A percentile compares a stretch with the other conserved stretches of the same genome.
Conservation (phyloP, 192 early-diverging fungal genomes). For the Coemansia sp. region DNA sequence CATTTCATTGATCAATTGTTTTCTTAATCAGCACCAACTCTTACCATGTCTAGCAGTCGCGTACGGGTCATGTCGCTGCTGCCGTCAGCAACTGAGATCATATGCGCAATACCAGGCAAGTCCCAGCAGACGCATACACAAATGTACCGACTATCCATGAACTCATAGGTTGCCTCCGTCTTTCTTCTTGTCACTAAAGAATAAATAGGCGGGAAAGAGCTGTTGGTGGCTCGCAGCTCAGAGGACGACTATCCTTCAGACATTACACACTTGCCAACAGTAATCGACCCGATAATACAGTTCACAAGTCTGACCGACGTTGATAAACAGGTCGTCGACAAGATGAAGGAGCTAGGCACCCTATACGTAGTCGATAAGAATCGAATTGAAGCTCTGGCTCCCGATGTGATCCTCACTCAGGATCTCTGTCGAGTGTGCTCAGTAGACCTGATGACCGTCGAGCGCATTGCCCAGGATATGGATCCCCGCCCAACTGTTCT, state of each 20-base stretch:
- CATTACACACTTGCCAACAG: slow-evolving; percentile 10
- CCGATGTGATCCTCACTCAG: slow-evolving; percentile 60
- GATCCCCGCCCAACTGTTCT: slow-evolving; percentile 52
- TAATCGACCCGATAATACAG: slow-evolving; percentile 17
- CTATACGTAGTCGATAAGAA: slow-evolving; percentile 57
- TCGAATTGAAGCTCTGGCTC: slow-evolving; percentile 39
- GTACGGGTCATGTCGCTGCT: slow-evolving; percentile 18
- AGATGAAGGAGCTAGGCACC: slow-evolving; percentile 43
- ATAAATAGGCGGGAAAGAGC: slow-evolving; percentile 11
- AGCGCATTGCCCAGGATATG: slow-evolving; percentile 56
- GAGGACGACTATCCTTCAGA: slow-evolving; percentile 19
- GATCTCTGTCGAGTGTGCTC: slow-evolving; percentile 60
- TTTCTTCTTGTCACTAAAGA: not conserved
- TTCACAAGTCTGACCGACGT: slow-evolving; percentile 32
- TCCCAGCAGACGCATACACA: not conserved
- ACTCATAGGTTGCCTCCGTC: not conserved
- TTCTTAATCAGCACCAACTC: not conserved
- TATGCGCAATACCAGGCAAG: slow-evolving; percentile 23
- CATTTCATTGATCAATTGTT: not conserved
- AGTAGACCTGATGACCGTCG: slow-evolving; percentile 59
- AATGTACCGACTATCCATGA: not conserved
- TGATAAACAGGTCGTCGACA: slow-evolving; percentile 52
- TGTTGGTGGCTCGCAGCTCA: slow-evolving; percentile 21
- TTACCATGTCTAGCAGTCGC: not conserved
- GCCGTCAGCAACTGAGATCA: slow-evolving; percentile 20